Evolutionary conservation across 768 basidiomycete genomes (phyloP).

Genomic region (Cytidiella melzeri): DNA sequence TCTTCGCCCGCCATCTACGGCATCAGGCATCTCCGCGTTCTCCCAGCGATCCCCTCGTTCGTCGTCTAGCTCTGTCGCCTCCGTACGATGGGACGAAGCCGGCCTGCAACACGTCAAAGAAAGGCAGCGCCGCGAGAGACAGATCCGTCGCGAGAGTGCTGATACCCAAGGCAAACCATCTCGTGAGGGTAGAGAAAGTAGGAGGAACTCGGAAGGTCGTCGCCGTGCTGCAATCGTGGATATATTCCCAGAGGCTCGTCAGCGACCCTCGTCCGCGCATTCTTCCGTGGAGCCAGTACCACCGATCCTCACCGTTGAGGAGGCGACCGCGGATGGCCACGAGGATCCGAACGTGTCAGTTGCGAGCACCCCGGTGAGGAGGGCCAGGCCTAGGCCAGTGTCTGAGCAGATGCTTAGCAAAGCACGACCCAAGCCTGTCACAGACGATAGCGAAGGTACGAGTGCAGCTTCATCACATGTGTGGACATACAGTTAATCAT

Average conservation of each 20-base stretch:
- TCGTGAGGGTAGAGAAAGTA: conserved; percentile 35
- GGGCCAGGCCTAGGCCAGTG: conserved; percentile 46
- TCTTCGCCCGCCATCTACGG: conserved; percentile 40
- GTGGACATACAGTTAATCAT: conserved; percentile 3
- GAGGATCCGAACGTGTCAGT: conserved; percentile 8
- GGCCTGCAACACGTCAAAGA: conserved; percentile 45
- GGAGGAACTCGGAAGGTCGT: conserved; percentile 43
- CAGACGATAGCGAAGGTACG: conserved; percentile 47
- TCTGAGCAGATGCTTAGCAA: conserved; percentile 57
- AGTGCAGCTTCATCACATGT: neutral
- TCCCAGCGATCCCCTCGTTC: conserved; percentile 33
- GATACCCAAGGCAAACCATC: conserved; percentile 15
- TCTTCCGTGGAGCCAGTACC: neutral
- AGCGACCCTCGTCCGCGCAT: neutral
- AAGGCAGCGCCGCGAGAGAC: conserved; percentile 24
- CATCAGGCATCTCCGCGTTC: conserved; percentile 32
- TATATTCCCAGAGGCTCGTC: conserved; percentile 46
- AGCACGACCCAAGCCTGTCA: conserved; percentile 42
- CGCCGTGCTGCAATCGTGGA: conserved; percentile 48
- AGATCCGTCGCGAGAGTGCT: conserved; percentile 27
- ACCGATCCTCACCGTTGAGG: conserved; percentile 40
- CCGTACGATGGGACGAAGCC: conserved; percentile 48
- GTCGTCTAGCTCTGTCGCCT: conserved; percentile 28
- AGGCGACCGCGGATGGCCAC: conserved; percentile 50
- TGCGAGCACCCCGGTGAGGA: conserved; percentile 31